These are phyloP conservation scores for Spiromastix sp. DNA, from an alignment of 2,329 filamentous ascomycete genomes.

Conservation along the genomic window DNA sequence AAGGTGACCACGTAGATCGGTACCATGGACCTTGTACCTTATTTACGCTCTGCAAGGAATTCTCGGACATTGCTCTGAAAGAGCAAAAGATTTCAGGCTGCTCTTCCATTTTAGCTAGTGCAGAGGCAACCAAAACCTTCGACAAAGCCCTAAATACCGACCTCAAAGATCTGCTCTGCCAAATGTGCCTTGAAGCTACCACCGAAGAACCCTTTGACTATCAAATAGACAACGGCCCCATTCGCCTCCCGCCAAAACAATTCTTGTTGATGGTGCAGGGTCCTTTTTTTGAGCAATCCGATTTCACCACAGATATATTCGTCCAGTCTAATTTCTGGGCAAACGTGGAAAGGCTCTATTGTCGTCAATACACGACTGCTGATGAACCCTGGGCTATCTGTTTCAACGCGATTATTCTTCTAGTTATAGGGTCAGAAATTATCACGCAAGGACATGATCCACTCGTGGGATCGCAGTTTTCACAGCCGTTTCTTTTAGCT, in stretches of 20 bases:
- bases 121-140: slow-evolving; percentile 2
- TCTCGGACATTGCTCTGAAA: background rate
- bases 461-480: slow-evolving; percentile 6
- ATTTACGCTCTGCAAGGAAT: slow-evolving; percentile 9
- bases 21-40: slow-evolving; percentile 10
- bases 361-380: slow-evolving; percentile 1
- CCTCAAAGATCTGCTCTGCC: slow-evolving; percentile 4
- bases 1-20: slow-evolving; percentile 6
- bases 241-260: slow-evolving; percentile 10
- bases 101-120: background rate
- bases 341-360: slow-evolving; percentile 10
- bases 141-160: no score
- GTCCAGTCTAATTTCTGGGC: slow-evolving; percentile 6
- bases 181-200: slow-evolving; percentile 5
- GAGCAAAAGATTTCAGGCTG: background rate
- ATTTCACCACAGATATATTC: slow-evolving; percentile 10
- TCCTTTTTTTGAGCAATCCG: slow-evolving; percentile 10
- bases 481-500: slow-evolving; percentile 7
- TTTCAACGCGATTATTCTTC: slow-evolving; percentile 10
- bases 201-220: slow-evolving; percentile 3
- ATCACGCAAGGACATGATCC: slow-evolving; percentile 6
- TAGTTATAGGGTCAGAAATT: slow-evolving; percentile 8
- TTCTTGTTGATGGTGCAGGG: slow-evolving; percentile 7
- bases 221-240: slow-evolving; percentile 2
- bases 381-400: slow-evolving; percentile 11